Evolutionary conservation across 106 monocot species (phyloP), one percentile per base, ranked within the genome.

Genomic region (Gastrodia elata): DNA sequence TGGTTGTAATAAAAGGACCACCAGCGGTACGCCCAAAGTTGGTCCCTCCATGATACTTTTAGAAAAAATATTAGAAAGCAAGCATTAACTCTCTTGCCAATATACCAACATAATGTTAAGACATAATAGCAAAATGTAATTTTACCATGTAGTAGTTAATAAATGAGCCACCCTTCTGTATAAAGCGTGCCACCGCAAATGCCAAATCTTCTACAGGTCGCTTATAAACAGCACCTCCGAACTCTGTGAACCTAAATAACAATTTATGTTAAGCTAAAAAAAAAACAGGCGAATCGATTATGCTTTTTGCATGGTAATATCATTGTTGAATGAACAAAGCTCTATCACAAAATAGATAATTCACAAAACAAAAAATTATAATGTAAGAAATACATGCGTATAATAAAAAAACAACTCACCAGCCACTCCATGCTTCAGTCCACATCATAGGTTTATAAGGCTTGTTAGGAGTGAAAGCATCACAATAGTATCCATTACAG

Each of bases 351-450:
- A 52, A 22, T 1, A 52, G n/a, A 52, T 20, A 52, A 52, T 6
- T 52, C 22, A 38, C 15, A 35, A 26, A n/a, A 27, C 25, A 14
- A 26, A 39, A 27, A 41, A n/a, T n/a, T 27, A 25, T 3, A 44
- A 46, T 11, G 42, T 64, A 27, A 15, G 33, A 41, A 30, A 71
- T 25, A 39, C 37, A 30, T 34, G 72, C 41, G 8, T 30, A 16
- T 6, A 38, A 39, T 18, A 7, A 26, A 41, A 37, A 72, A 75
- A 32, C n/a, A 77, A 81, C 75, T 68, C 82, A 95, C 95, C 95
- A 95, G 58, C 91, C 95, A 84, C 87, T 95, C 95, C 95, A 96
- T 71, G 95, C 95, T 87, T 96, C 95, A 72, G 95, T 92, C 95
- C 95, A 96, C 82, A 96, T 83, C 39, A 67, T 84, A 28, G 95